Base-by-base conservation (phyloP, 306 rosid genomes). In the Begonia masoniana region DNA sequence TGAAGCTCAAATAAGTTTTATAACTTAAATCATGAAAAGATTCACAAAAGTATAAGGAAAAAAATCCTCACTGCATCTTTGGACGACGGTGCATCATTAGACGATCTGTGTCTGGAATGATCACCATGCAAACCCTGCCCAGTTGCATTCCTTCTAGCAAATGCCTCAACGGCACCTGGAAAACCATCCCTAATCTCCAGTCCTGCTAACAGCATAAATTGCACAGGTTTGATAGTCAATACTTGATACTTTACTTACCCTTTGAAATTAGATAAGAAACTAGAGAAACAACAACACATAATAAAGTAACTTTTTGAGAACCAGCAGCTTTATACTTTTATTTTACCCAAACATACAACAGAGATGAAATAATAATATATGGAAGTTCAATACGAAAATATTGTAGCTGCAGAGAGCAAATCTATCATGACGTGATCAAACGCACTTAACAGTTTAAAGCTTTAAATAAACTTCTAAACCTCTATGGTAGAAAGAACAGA, bases 121-220 rank as follows among this genome's bases (percentile, higher is more conserved):
- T 89, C 97, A 35, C 87, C 59, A 46, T 76, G 87, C 60, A 80
- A 63, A 60, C 77, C 85, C 68, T 63, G 76, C 43, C 87, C 88
- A 50, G 84, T 54, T 55, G 75, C 65, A 68, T 80, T 86, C 81
- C 93, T 81, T 66, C 99, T 83, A 47, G 87, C 78, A 73, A 92
- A 92, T 56, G 88, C 93, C 78, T 83, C 93, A 9, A 87, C 80
- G 11, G 85, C 86, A 57, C 99, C 99, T 0, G 96, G 69, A 61
- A 74, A 78, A 57, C 85, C 74, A 50, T 91, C 96, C 66, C 88
- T 80, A 39, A 64, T 52, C 51, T 85, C 96, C 60, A 78, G 86
- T 54, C 81, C 82, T 67, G 75, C 96, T 81, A 61, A 5, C 39
- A 31, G 0, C 39, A 31, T 31, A 31, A 31, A 31, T 31, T 9